Percentiles rank a stretch among this genome's conserved stretches.
phyloP scores from a whole-genome alignment of 108 stramenopile species.

The Nitzschia palea region DNA sequence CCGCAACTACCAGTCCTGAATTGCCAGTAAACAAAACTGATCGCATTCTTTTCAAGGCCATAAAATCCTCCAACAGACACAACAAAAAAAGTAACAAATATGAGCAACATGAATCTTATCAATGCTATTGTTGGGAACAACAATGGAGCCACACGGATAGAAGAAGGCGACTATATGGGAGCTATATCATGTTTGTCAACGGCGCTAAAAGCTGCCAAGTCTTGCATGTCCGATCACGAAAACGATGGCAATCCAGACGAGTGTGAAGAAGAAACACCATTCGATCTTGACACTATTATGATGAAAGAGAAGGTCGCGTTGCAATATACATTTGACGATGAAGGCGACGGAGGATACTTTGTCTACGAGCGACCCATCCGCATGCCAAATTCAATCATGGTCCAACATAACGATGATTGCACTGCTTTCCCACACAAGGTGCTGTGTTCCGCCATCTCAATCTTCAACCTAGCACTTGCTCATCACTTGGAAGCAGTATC shows the following conservation, averaged over 20 bases:
- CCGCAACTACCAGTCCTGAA: too few relatives aligned
- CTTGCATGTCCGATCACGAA: background rate
- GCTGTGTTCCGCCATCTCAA: background rate
- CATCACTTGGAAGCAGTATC: slow-evolving; percentile 1
- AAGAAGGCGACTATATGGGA: background rate
- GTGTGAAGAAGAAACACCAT: background rate
- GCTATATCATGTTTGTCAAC: background rate
- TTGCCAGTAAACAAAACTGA: too few relatives aligned
- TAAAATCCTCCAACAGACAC: too few relatives aligned
- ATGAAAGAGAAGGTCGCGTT: background rate
- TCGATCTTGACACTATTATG: background rate
- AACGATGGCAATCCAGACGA: background rate
- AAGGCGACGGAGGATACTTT: background rate
- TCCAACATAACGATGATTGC: background rate
- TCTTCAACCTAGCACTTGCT: slow-evolving; percentile 6
- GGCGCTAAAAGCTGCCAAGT: background rate
- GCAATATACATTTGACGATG: background rate
- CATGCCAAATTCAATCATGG: background rate
- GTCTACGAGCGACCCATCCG: background rate
- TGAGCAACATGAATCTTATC: background rate
- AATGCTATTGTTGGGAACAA: background rate
- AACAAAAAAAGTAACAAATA: background rate
- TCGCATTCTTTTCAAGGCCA: too few relatives aligned
- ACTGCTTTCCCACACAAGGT: background rate
- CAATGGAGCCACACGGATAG: background rate